phyloP scores from a whole-genome alignment of 305 asterid genomes.

The Fraxinus angustifolia region DNA sequence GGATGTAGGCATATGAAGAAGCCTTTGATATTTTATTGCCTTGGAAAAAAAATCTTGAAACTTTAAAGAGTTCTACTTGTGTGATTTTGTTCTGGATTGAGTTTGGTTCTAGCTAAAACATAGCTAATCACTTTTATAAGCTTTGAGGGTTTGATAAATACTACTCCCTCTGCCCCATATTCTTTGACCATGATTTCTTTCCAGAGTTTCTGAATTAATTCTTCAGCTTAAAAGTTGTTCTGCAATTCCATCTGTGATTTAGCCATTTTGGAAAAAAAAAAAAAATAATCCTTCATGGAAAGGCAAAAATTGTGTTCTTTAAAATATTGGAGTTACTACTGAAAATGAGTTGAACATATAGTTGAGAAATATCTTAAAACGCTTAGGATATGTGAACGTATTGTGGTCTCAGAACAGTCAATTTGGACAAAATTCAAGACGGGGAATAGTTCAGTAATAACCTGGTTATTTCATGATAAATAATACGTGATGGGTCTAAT shows the following conservation, averaged over 20 bases:
- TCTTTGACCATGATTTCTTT: not conserved
- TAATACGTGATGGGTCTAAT: not conserved
- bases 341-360: not conserved
- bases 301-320: not conserved
- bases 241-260: not conserved
- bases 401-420: not conserved
- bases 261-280: not conserved
- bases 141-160: not conserved
- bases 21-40: not conserved
- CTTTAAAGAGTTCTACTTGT: not conserved
- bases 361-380: not conserved
- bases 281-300: not conserved
- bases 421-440: not conserved
- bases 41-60: not conserved
- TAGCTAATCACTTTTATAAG: not conserved
- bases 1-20: conserved; percentile 3
- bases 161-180: not conserved
- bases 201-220: not conserved
- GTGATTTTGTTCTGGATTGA: not conserved
- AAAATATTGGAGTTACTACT: not conserved
- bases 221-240: not conserved
- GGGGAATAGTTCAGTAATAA: not conserved
- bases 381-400: not conserved
- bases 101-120: not conserved
- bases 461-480: not conserved